These are phyloP conservation scores for Trichomonascaceae sp. DNA, from an alignment of 1,139 yeast genomes.

Conservation along the genomic window DNA sequence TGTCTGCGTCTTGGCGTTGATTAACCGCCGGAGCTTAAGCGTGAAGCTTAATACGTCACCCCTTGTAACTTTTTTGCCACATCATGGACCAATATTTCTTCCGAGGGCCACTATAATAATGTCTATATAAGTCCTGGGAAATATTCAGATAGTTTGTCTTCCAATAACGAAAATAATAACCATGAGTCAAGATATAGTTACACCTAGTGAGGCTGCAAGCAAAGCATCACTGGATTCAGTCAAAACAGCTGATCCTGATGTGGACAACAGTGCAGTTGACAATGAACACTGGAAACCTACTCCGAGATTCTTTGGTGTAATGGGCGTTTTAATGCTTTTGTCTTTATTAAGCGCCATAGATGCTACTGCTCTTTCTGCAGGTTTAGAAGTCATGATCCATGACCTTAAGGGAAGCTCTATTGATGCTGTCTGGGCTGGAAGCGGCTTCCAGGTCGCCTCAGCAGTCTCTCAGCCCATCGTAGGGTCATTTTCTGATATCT, in stretches of 20 bases:
- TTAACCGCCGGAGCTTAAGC: too few species aligned
- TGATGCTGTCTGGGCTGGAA: slow-evolving; percentile 29
- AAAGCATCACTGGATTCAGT: neutral
- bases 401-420: slow-evolving; percentile 25
- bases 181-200: neutral
- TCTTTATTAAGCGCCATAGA: slow-evolving; percentile 24
- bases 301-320: slow-evolving; percentile 9
- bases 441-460: slow-evolving; percentile 26
- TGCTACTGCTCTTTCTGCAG: slow-evolving; percentile 25
- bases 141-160: neutral
- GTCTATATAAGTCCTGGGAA: neutral
- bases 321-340: slow-evolving; percentile 18
- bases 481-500: slow-evolving; percentile 29
- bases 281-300: slow-evolving; percentile 9
- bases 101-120: neutral
- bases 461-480: slow-evolving; percentile 28
- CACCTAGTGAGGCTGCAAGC: neutral
- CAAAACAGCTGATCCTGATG: neutral
- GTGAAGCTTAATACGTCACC: too few species aligned
- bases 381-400: slow-evolving; percentile 22
- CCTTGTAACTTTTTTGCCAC: neutral
- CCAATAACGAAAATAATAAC: neutral
- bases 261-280: neutral
- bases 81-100: neutral
- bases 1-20: neutral